Base-by-base conservation (phyloP, 2,329 filamentous ascomycete species). In the Cytospora paraplurivora region DNA sequence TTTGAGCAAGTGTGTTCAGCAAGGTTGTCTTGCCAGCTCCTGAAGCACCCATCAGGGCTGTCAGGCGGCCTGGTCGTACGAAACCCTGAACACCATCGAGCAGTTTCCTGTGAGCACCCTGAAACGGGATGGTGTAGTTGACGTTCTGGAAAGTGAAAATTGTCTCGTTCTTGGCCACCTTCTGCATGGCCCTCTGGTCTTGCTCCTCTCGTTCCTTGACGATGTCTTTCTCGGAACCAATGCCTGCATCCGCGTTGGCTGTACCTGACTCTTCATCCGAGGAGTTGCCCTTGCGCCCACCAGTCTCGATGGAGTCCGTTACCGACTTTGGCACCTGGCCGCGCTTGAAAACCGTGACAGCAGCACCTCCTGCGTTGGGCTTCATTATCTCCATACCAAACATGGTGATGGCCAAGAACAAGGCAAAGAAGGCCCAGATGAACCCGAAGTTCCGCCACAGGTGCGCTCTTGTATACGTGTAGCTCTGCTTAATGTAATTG, bases 21-120 rank as follows among this genome's bases (percentile, higher is more conserved):
- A 96, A 82, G 0, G 92, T 95, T 0, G 92, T 96, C 76, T 96
- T 96, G 59, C 92, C 92, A 15, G 92, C 92, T 68, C 91, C 91
- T n/a, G 88, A 90, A 4, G 90, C 86, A 71, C 91, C 88, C 90
- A 93, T 91, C 19, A 94, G 79, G 6, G 90, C 91, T 4, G 88
- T 91, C 27, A 93, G 76, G 66, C 88, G 92, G 53, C 91, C 91
- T 1, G 91, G 91, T 74, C 92, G 91, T 61, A 93, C 89, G 86
- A 89, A 96, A 4, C 92, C 92, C 68, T 93, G 87, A 1, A 96
- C 89, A 62, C 94, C 84, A 67, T 95, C 87, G 8, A 96, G 79
- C 63, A 96, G 86, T 15, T 85, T 79, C 12, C 89, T 85, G 83
- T 92, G 79, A 7, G 84, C 85, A 1, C 76, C 73, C 0, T 83